These are phyloP conservation scores for Cicer chorassanicum DNA, from an alignment of 306 rosid genomes.

Conservation along the genomic window DNA sequence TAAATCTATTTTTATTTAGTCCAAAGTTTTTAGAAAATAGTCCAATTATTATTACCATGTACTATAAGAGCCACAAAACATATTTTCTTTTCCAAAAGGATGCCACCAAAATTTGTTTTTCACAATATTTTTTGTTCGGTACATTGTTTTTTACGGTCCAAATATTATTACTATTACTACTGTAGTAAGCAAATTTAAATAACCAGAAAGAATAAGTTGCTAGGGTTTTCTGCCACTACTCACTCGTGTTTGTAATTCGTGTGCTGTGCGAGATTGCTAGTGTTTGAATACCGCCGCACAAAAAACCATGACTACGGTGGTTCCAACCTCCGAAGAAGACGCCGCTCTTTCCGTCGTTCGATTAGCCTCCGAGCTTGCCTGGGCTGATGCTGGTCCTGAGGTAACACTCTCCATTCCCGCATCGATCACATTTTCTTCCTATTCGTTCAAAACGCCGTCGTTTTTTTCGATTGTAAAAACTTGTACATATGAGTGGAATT, in stretches of 20 bases:
- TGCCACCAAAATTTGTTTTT: too few species aligned
- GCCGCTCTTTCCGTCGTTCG: slow-evolving; percentile 82
- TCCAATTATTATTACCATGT: too few species aligned
- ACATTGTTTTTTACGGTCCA: background rate
- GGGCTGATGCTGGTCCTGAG: slow-evolving; percentile 96
- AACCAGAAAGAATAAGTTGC: background rate
- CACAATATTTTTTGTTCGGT: too few species aligned
- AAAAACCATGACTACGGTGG: slow-evolving; percentile 80
- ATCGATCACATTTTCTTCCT: background rate
- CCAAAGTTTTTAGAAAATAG: too few species aligned
- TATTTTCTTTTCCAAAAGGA: too few species aligned
- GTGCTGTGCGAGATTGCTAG: slow-evolving; percentile 40
- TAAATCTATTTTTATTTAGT: too few species aligned
- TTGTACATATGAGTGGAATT: too few species aligned
- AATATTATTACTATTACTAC: background rate
- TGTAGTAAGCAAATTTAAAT: background rate
- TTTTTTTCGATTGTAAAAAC: background rate
- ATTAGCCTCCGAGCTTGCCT: slow-evolving; percentile 82
- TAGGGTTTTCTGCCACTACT: slow-evolving; percentile 46
- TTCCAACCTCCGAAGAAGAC: slow-evolving; percentile 90
- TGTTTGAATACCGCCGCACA: slow-evolving; percentile 48
- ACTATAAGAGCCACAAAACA: too few species aligned
- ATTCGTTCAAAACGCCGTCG: background rate
- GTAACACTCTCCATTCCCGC: slow-evolving; percentile 43
- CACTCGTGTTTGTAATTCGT: background rate